These are phyloP conservation scores for Scheffersomyces spartinae DNA, from an alignment of 805 yeast species.

Conservation along the genomic window DNA sequence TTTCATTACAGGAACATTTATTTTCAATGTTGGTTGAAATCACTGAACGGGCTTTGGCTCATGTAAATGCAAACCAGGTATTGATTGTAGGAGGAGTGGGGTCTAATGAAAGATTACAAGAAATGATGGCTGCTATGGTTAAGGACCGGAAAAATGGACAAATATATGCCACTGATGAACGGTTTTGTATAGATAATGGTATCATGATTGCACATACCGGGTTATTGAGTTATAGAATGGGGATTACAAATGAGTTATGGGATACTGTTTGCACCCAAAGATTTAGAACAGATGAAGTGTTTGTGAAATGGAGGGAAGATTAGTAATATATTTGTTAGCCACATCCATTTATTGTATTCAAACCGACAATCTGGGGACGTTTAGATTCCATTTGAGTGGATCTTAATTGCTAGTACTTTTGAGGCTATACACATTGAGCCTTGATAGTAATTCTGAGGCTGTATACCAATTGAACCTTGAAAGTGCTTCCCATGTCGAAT, in stretches of 20 bases:
- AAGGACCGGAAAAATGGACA: slow-evolving; percentile 69
- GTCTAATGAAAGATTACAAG: slow-evolving; percentile 79
- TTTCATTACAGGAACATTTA: slow-evolving; percentile 81
- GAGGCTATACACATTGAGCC: not conserved
- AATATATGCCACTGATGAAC: slow-evolving; percentile 91
- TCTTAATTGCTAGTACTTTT: not conserved
- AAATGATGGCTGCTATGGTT: slow-evolving; percentile 96
- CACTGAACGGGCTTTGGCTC: slow-evolving; percentile 98
- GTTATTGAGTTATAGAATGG: slow-evolving; percentile 71
- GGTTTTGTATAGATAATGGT: slow-evolving; percentile 96
- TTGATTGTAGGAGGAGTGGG: slow-evolving; percentile 99
- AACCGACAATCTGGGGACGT: not conserved
- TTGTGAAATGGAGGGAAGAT: slow-evolving; percentile 78
- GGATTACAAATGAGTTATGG: slow-evolving; percentile 45
- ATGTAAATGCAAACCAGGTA: slow-evolving; percentile 80
- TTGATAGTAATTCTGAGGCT: not conserved
- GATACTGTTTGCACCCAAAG: slow-evolving; percentile 87
- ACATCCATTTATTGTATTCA: not conserved
- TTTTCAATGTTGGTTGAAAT: slow-evolving; percentile 97
- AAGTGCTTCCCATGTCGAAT: slow-evolving; percentile 2
- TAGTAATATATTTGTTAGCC: slow-evolving; percentile 7
- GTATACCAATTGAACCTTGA: not conserved
- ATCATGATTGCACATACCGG: slow-evolving; percentile 99
- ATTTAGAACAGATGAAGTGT: slow-evolving; percentile 90
- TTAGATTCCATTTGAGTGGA: not conserved